These are phyloP conservation scores for Oryza meyeriana DNA, from an alignment of 176 grass and related monocot species.

Conservation along the genomic window DNA sequence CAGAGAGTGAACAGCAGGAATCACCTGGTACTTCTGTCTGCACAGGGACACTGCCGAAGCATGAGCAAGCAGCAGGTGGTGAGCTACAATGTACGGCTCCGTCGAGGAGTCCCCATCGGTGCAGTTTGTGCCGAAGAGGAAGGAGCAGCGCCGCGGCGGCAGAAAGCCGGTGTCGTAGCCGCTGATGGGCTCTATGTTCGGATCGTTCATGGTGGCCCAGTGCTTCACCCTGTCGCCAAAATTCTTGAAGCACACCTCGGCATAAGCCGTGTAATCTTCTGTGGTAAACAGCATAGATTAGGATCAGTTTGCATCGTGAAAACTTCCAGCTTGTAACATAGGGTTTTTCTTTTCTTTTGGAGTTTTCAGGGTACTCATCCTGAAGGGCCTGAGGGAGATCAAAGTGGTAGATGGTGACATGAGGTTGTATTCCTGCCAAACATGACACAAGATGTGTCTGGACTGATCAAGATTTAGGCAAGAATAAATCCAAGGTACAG, in stretches of 20 bases:
- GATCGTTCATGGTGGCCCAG: conserved; percentile 73
- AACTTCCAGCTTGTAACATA: background rate
- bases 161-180: conserved; percentile 26
- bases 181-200: conserved; percentile 59
- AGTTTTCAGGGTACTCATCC: conserved; percentile 30
- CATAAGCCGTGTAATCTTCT: conserved; percentile 68
- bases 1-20: background rate
- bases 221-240: conserved; percentile 74
- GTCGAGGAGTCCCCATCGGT: conserved; percentile 56
- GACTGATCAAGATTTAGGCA: too few species aligned
- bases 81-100: conserved; percentile 51
- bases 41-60: conserved; percentile 49
- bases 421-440: conserved; percentile 62
- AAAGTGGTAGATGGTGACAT: conserved; percentile 71
- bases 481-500: too few species aligned
- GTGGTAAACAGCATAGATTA: conserved; percentile 26
- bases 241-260: conserved; percentile 61
- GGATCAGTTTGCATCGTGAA: too few species aligned
- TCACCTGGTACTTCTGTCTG: conserved; percentile 47
- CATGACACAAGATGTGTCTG: background rate
- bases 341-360: background rate
- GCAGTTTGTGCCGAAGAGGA: conserved; percentile 53
- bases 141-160: conserved; percentile 66
- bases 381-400: conserved; percentile 72
- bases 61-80: conserved; percentile 54